Evolutionary conservation across 192 early-diverging fungal species (phyloP), one percentile per base, ranked within the genome.

Genomic region (Coemansia sp.): DNA sequence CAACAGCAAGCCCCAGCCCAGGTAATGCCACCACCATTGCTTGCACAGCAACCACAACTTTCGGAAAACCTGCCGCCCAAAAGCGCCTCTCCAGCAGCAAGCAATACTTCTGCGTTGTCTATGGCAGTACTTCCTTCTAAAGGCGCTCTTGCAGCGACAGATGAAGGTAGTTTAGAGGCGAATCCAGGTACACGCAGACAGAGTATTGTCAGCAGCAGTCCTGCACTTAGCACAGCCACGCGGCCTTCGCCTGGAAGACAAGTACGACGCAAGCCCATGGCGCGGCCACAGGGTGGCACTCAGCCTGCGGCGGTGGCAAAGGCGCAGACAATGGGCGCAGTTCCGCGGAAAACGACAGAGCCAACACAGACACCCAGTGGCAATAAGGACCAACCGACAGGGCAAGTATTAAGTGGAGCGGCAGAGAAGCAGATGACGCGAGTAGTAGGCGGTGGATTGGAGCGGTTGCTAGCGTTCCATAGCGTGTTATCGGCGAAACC

Each of bases 391-490:
- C 27, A 3, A 27, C 27, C 27, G 27, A 27, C 27, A 27, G 27
- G 27, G 24, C 9, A n/a, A 9, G 27, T 21, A 24, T 11, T 4
- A 2, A 6, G 17, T 22, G 32, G 3, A 1, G 42, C 23, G 22
- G 10, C 29, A 23, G 21, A 20, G 30, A 21, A 19, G 1, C 54
- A 14, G 14, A 10, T 50, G n/a, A 23, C 58, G 32, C 66, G 70
- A 3, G 64, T 73, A 9, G 56, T 78, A 4, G 77, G 77, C 24
- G 9, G 31, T 1, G 71, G 74, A 1, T 39, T 75, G n/a, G 70
- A 73, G 70, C 70, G 67, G 54, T 57, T 81, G 51, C 70, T 76
- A 50, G 57, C 56, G 2, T 72, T 81, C 57, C 78, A 76, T 57
- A 63, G 70, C 23, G 24, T 29, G 2, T 54, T 81, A 25, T 60